phyloP scores from a whole-genome alignment of 805 yeast genomes.

The Ogataea dorogensis region DNA sequence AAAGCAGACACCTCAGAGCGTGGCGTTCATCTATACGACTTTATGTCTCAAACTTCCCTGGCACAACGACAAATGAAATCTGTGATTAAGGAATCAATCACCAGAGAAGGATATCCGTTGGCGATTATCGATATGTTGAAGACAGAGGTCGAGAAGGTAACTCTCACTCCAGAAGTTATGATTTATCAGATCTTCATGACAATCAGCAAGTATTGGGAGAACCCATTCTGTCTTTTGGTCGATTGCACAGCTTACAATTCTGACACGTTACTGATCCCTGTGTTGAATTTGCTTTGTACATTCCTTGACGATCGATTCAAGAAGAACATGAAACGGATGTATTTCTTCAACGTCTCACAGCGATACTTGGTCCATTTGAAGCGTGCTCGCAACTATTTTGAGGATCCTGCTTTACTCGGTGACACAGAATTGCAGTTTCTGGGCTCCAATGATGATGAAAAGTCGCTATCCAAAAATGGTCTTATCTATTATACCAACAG shows the following conservation, averaged over 20 bases:
- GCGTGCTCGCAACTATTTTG: slow-evolving; percentile 7
- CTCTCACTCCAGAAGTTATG: slow-evolving; percentile 46
- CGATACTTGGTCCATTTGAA: slow-evolving; percentile 19
- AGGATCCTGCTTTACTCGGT: slow-evolving; percentile 11
- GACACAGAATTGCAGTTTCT: slow-evolving; percentile 34
- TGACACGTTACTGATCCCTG: slow-evolving; percentile 11
- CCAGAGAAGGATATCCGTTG: slow-evolving; percentile 71
- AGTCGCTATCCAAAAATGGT: slow-evolving; percentile 43
- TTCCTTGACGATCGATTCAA: slow-evolving; percentile 50
- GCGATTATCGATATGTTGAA: slow-evolving; percentile 50
- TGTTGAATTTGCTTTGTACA: slow-evolving; percentile 21
- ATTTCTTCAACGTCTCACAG: slow-evolving; percentile 49
- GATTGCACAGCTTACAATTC: slow-evolving; percentile 63
- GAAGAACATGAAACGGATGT: slow-evolving; percentile 51
- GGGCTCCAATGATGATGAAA: slow-evolving; percentile 46
- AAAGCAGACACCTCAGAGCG: slow-evolving; percentile 46
- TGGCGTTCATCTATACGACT: slow-evolving; percentile 60
- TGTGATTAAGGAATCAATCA: slow-evolving; percentile 61
- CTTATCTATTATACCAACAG: slow-evolving; percentile 42
- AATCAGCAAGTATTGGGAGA: slow-evolving; percentile 69
- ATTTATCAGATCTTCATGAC: slow-evolving; percentile 62
- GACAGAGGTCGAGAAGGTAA: slow-evolving; percentile 31
- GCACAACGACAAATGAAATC: slow-evolving; percentile 47
- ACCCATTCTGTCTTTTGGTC: slow-evolving; percentile 56
- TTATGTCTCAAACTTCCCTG: slow-evolving; percentile 65